Conservation (phyloP, 169 alveolate genomes). For the Fabrea salina region DNA sequence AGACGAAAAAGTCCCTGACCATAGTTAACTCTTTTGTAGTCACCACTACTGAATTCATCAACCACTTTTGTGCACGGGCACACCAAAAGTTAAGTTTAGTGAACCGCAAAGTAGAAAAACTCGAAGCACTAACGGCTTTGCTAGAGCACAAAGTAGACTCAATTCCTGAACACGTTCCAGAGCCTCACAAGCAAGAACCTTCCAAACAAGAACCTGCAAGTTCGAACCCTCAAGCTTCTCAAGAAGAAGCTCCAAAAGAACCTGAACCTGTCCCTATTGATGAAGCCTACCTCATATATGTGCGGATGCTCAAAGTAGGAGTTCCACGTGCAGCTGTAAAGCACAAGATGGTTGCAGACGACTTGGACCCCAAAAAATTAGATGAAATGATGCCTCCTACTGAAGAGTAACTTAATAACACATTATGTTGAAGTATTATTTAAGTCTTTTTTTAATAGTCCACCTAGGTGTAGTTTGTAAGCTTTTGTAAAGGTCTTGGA, state of each 20-base stretch:
- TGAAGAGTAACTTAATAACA: neutral
- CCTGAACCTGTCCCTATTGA: too few relatives aligned
- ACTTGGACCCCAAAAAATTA: neutral
- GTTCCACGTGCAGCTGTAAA: constrained; percentile 26
- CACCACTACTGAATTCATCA: neutral
- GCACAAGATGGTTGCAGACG: constrained; percentile 30
- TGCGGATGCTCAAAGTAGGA: constrained; percentile 13
- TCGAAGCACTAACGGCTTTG: constrained; percentile 5
- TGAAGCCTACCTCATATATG: neutral
- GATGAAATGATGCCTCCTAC: constrained; percentile 3
- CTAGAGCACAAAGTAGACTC: constrained; percentile 25
- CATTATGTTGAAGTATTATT: too few relatives aligned
- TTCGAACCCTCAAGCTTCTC: neutral
- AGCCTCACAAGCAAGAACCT: neutral
- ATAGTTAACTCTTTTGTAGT: constrained; percentile 16
- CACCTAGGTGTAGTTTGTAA: too few relatives aligned
- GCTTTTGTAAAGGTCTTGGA: too few relatives aligned
- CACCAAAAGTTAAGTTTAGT: constrained; percentile 3
- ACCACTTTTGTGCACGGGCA: constrained; percentile 24
- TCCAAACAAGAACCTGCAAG: neutral
- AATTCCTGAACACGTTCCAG: neutral
- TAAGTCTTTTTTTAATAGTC: too few relatives aligned
- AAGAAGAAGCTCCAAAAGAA: constrained; percentile 18
- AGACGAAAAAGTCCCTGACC: constrained; percentile 6
- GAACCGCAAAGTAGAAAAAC: constrained; percentile 22